Conservation (phyloP, 495 filamentous ascomycete genomes). For the Peziza echinospora region DNA sequence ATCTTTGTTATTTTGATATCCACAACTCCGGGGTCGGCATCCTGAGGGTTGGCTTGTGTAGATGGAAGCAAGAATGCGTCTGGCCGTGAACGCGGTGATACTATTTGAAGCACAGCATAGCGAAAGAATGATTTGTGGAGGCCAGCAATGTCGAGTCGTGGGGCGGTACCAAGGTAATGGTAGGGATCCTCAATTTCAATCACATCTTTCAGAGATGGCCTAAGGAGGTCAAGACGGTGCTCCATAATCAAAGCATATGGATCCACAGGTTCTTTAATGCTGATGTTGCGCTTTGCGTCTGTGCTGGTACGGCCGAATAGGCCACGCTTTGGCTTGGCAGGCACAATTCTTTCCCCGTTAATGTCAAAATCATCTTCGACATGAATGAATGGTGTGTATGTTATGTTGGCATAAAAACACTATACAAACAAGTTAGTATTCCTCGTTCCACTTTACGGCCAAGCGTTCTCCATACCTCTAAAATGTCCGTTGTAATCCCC, state of each 20-base stretch:
- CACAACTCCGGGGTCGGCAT: slow-evolving; percentile 79
- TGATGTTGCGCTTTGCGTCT: slow-evolving; percentile 29
- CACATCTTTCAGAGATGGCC: slow-evolving; percentile 72
- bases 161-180: slow-evolving; percentile 55
- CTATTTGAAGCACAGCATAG: slow-evolving; percentile 77
- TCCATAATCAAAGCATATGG: slow-evolving; percentile 90
- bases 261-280: slow-evolving; percentile 64
- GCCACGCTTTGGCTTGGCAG: slow-evolving; percentile 46
- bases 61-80: slow-evolving; percentile 83
- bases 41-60: slow-evolving; percentile 61
- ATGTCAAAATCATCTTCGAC: slow-evolving; percentile 78
- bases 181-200: slow-evolving; percentile 88
- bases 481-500: slow-evolving; percentile 73
- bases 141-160: slow-evolving; percentile 47
- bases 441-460: too few species aligned
- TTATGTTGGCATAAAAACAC: slow-evolving; percentile 96
- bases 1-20: slow-evolving; percentile 97
- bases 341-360: slow-evolving; percentile 49
- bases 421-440: too few species aligned
- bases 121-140: slow-evolving; percentile 75
- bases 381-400: slow-evolving; percentile 91
- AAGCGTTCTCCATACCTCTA: slow-evolving; percentile 38
- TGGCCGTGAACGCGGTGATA: slow-evolving; percentile 75
- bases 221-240: slow-evolving; percentile 53
- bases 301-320: slow-evolving; percentile 46